Evolutionary conservation across 1,284 basidiomycete species (phyloP), one percentile per base, ranked within the genome.

Genomic region (Apiotrichum laibachii): DNA sequence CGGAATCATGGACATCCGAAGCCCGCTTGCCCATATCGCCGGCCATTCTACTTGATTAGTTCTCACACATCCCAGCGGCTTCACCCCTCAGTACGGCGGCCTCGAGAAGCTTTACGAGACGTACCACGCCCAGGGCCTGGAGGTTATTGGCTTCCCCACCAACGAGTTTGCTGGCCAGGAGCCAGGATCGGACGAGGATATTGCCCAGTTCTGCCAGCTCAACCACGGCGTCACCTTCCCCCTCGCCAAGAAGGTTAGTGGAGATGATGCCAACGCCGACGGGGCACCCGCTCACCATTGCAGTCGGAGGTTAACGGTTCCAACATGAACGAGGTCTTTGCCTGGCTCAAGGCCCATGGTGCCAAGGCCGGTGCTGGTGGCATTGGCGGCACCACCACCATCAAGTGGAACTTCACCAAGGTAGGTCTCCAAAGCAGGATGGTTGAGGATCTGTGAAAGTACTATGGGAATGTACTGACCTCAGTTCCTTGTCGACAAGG

Each of bases 251-350:
- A 92, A 92, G 72, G 76, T 73, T 8, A 83, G 71, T 83, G 82
- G 21, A 7, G 26, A 31, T 11, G 9, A 21, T 5, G 37, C 37
- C 37, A 37, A 37, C 11, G 34, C 34, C 13, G 8, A 13, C 8
- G 34, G 12, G 37, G 3, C 10, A 37, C 10, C 44, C 34, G 21
- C 54, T 55, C 5, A 55, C 47, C 12, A 6, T 1, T 21, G 22
- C 53, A 77, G 75, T 87, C 88, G n/a, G 88, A 95, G 55, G 92
- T 95, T 56, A 96, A 95, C 75, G 92, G 92, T 13, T 84, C 87
- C 70, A 73, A 80, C 65, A 78, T 82, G 67, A 92, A 90, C 77
- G 83, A 89, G 70, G 89, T 92, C 10, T 94, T 85, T 81, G 84
- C 88, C 61, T 94, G 86, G 85, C 84, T 95, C 69, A 95, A 95